A percentile compares a stretch with the other conserved stretches of the same genome.
Conservation (phyloP, 345 rosid genomes). For the Euphorbia peplus region DNA sequence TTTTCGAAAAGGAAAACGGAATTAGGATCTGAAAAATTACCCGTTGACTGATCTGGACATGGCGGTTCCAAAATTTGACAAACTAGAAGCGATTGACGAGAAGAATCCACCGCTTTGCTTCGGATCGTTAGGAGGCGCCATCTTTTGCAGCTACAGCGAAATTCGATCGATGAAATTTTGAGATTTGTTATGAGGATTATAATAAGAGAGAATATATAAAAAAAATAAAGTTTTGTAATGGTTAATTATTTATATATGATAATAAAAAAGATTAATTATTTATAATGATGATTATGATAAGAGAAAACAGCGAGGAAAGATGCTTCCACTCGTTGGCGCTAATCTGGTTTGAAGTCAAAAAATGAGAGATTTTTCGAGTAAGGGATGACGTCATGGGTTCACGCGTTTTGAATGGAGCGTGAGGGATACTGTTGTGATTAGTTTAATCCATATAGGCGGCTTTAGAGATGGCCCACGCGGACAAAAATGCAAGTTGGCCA, state of each 20-base stretch:
- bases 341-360: neutral
- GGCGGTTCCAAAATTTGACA: slow-evolving; percentile 67
- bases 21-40: slow-evolving; percentile 41
- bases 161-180: neutral
- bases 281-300: neutral
- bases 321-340: slow-evolving; percentile 2
- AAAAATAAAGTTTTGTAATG: neutral
- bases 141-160: too few species aligned
- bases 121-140: slow-evolving; percentile 82
- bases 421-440: neutral
- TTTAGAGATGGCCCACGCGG: neutral
- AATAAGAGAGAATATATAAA: neutral
- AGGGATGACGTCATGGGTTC: neutral
- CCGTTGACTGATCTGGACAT: slow-evolving; percentile 95
- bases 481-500: neutral
- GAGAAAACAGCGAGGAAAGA: neutral
- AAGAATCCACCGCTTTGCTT: slow-evolving; percentile 75
- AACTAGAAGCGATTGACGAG: slow-evolving; percentile 67
- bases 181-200: neutral
- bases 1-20: too few species aligned
- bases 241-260: neutral
- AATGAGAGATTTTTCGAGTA: neutral
- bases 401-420: neutral
- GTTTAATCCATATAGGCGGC: slow-evolving; percentile 4
- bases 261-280: neutral